These are phyloP conservation scores for Pythium guiyangense DNA, from an alignment of 352 stramenopile species.

Conservation along the genomic window DNA sequence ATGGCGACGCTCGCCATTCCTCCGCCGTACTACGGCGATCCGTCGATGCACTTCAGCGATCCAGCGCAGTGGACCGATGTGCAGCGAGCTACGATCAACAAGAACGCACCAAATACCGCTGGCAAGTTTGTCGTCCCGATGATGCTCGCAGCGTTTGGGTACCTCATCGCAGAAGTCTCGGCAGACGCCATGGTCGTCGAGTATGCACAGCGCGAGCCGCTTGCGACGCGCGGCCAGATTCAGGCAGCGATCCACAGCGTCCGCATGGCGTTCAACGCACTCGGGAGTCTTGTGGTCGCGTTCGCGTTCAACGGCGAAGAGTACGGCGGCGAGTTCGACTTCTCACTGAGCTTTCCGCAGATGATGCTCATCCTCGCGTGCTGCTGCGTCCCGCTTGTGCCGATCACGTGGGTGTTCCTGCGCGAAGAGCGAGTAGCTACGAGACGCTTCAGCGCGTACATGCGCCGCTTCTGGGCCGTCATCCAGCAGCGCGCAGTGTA, in stretches of 20 bases:
- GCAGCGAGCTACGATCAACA: slow-evolving; percentile 33
- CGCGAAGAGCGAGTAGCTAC: too few relatives aligned
- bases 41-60: slow-evolving; percentile 16
- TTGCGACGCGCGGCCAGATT: slow-evolving; percentile 35
- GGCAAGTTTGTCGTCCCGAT: slow-evolving; percentile 57
- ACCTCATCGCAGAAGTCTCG: slow-evolving; percentile 49
- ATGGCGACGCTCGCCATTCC: slow-evolving; percentile 33
- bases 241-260: slow-evolving; percentile 60
- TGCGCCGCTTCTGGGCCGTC: slow-evolving; percentile 36
- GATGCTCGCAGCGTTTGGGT: slow-evolving; percentile 67
- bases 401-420: slow-evolving; percentile 22
- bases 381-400: slow-evolving; percentile 24
- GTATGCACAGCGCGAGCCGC: slow-evolving; percentile 45
- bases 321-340: slow-evolving; percentile 52
- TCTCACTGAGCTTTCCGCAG: slow-evolving; percentile 43
- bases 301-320: slow-evolving; percentile 44
- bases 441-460: slow-evolving; percentile 18
- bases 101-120: slow-evolving; percentile 24
- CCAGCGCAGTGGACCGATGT: slow-evolving; percentile 8
- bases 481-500: slow-evolving; percentile 50
- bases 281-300: slow-evolving; percentile 25
- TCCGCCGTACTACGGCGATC: slow-evolving; percentile 44
- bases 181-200: slow-evolving; percentile 64
- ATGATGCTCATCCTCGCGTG: slow-evolving; percentile 44
- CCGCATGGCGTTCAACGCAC: slow-evolving; percentile 36